Evolutionary conservation across 2,329 filamentous ascomycete species (phyloP).

Genomic region (Mariannaea elegans): DNA sequence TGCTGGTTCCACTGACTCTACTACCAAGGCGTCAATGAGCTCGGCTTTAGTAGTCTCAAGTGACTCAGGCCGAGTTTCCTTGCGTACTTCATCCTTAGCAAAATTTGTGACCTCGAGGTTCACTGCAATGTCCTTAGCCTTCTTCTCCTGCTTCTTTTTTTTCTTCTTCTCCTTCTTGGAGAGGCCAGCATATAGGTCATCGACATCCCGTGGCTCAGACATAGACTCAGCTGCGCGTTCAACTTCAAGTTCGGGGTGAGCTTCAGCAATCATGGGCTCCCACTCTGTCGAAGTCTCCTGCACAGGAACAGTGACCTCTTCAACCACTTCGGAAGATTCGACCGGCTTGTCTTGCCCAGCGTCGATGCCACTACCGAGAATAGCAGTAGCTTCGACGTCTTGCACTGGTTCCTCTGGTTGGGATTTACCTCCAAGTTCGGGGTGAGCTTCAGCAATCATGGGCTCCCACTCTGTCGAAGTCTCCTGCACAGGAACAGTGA

Average conservation of each 20-base stretch:
- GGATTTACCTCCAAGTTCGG: background rate
- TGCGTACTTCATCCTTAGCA: background rate
- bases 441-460: background rate
- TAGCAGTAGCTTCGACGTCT: background rate
- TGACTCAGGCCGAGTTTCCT: constrained; percentile 1
- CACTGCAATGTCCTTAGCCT: constrained; percentile 2
- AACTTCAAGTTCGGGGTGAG: constrained; percentile 1
- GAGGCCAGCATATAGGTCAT: constrained; percentile 7
- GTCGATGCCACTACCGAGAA: background rate
- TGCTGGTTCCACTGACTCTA: background rate
- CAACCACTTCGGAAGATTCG: background rate
- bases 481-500: background rate
- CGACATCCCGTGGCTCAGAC: background rate
- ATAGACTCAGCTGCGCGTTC: background rate
- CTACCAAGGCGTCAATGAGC: background rate
- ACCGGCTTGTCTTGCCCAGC: background rate
- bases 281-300: background rate
- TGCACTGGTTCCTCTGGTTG: background rate
- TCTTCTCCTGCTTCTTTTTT: constrained; percentile 18
- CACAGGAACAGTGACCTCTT: background rate
- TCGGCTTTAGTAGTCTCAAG: background rate
- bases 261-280: background rate
- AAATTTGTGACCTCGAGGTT: background rate
- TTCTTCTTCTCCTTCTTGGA: constrained; percentile 35
- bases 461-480: background rate